Evolutionary conservation across 495 filamentous ascomycete species (phyloP).

Genomic region (Xylaria acuta): DNA sequence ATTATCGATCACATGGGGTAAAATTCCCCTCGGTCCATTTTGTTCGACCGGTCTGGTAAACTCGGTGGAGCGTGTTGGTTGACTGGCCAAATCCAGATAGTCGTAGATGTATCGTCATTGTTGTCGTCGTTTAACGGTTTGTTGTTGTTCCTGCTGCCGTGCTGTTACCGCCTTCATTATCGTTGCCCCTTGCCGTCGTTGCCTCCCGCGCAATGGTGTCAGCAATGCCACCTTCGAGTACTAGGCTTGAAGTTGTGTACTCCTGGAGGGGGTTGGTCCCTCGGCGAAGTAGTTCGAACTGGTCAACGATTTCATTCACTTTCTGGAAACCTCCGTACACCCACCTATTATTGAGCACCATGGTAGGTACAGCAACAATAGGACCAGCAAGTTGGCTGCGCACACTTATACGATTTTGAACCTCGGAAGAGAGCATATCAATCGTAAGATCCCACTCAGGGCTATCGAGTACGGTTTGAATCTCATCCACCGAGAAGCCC

Average conservation of each 20-base stretch:
- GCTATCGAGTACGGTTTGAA: conserved; percentile 64
- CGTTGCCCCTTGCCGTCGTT: conserved; percentile 4
- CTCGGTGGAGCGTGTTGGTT: background rate
- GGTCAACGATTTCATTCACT: conserved; percentile 43
- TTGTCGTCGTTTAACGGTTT: background rate
- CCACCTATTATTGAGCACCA: conserved; percentile 70
- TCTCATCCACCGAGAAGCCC: conserved; percentile 58
- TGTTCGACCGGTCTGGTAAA: background rate
- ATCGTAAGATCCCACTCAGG: conserved; percentile 46
- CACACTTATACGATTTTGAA: conserved; percentile 60
- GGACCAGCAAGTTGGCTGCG: conserved; percentile 58
- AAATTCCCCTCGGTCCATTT: background rate
- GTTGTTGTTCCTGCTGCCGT: background rate
- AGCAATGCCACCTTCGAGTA: conserved; percentile 23
- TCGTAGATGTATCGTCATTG: background rate
- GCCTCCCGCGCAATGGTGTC: conserved; percentile 24
- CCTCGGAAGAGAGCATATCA: conserved; percentile 34
- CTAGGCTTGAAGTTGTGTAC: conserved; percentile 25
- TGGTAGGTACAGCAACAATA: conserved; percentile 72
- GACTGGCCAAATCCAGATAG: background rate
- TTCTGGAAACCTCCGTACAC: conserved; percentile 74
- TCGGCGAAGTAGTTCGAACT: conserved; percentile 51
- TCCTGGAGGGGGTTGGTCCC: conserved; percentile 15
- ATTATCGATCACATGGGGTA: background rate
- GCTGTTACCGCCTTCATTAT: background rate